Conservation (phyloP, 106 monocot genomes). For the Allium fistulosum region DNA sequence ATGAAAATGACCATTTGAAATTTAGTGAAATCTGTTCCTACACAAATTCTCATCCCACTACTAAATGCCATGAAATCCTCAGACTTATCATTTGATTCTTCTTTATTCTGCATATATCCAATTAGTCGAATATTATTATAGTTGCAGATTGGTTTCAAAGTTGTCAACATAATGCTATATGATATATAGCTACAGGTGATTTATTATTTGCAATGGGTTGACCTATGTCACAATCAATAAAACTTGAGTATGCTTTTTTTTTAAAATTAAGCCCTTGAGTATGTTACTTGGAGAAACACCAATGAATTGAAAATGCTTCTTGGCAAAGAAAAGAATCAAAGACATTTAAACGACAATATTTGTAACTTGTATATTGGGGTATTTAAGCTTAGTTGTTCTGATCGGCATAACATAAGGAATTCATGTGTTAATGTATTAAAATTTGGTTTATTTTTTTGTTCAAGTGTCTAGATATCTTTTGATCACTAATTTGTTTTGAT, state of each 20-base stretch:
- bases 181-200: not conserved
- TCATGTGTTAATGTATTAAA: not conserved
- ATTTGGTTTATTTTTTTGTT: not conserved
- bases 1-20: constrained; percentile 57
- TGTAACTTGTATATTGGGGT: not conserved
- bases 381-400: not conserved
- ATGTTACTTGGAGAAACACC: not conserved
- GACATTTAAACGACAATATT: not conserved
- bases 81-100: constrained; percentile 18
- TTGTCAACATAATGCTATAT: not conserved
- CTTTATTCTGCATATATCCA: constrained; percentile 9
- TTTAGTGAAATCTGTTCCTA: constrained; percentile 49
- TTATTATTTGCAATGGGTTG: not conserved
- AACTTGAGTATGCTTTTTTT: too few relatives aligned
- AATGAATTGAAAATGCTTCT: not conserved
- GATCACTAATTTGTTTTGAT: not conserved
- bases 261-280: not conserved
- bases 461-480: too few relatives aligned
- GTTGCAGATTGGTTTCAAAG: not conserved
- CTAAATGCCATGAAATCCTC: constrained; percentile 66
- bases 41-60: constrained; percentile 54
- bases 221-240: not conserved
- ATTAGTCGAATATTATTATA: not conserved
- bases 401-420: not conserved
- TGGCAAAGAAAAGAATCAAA: not conserved